phyloP scores from a whole-genome alignment of 768 basidiomycete species.

The Cytidiella melzeri region DNA sequence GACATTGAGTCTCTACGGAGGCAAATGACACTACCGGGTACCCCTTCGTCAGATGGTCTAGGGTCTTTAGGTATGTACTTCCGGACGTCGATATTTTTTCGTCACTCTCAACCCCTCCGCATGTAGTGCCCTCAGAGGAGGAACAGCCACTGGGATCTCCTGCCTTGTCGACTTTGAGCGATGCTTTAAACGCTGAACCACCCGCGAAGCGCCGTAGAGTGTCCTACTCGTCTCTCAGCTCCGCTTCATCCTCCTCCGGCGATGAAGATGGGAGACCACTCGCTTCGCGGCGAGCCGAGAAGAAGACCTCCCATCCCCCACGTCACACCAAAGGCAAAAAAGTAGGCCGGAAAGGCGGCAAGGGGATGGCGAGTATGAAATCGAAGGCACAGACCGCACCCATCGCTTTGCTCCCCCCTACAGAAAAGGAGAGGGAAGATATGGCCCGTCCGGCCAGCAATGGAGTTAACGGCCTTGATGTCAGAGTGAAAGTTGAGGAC shows the following conservation, averaged over 20 bases:
- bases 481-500: constrained; percentile 67
- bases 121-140: constrained; percentile 20
- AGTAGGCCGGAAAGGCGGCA: constrained; percentile 25
- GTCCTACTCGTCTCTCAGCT: constrained; percentile 26
- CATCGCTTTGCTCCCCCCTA: constrained; percentile 36
- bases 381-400: constrained; percentile 55
- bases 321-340: constrained; percentile 8
- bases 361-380: constrained; percentile 52
- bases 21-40: constrained; percentile 55
- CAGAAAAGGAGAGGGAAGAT: constrained; percentile 31
- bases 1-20: constrained; percentile 63
- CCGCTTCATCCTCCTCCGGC: constrained; percentile 10
- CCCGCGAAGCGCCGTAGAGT: constrained; percentile 23
- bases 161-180: constrained; percentile 26
- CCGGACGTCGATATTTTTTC: not conserved
- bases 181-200: constrained; percentile 19
- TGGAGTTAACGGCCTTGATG: constrained; percentile 39
- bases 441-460: constrained; percentile 33
- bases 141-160: constrained; percentile 26
- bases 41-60: constrained; percentile 38
- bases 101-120: not conserved
- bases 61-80: constrained; percentile 45
- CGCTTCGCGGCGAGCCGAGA: constrained; percentile 12
- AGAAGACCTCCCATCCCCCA: not conserved
- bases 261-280: constrained; percentile 20